phyloP scores from a whole-genome alignment of 495 filamentous ascomycete species.

The Hypoxylon fragiforme region DNA sequence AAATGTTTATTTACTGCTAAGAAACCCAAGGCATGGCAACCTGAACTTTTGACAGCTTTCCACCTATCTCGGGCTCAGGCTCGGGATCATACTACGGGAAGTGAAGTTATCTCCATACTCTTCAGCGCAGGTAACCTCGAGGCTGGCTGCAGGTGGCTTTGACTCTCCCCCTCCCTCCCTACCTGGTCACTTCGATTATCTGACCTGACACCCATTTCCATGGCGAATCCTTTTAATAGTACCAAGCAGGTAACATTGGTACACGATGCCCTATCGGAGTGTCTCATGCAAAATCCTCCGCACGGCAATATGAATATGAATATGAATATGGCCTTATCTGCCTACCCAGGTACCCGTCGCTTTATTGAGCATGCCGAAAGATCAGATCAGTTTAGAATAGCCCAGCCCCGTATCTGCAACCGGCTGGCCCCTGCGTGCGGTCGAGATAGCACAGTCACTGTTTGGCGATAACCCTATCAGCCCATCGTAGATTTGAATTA shows the following conservation, averaged over 20 bases:
- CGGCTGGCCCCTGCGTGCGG: background rate
- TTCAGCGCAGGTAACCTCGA: conserved; percentile 19
- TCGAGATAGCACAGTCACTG: background rate
- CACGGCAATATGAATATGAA: background rate
- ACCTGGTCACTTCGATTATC: background rate
- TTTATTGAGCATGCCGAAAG: conserved; percentile 9
- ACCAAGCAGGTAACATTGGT: conserved; percentile 6
- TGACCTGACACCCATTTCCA: conserved; percentile 7
- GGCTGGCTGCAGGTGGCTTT: conserved; percentile 24
- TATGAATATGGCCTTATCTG: conserved; percentile 1
- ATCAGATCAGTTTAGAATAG: conserved; percentile 11
- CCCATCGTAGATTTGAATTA: background rate
- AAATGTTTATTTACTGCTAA: background rate
- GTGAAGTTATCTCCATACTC: conserved; percentile 8
- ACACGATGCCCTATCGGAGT: conserved; percentile 1
- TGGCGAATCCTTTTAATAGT: background rate
- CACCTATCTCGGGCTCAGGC: background rate
- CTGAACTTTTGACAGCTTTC: conserved; percentile 1
- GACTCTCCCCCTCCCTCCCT: conserved; percentile 2
- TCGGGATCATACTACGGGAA: conserved; percentile 11
- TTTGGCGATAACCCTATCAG: background rate
- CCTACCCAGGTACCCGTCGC: conserved; percentile 25
- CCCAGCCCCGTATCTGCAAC: background rate
- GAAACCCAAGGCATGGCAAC: background rate
- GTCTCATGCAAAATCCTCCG: background rate